Evolutionary conservation across 306 rosid species (phyloP).

Genomic region (Geum urbanum): DNA sequence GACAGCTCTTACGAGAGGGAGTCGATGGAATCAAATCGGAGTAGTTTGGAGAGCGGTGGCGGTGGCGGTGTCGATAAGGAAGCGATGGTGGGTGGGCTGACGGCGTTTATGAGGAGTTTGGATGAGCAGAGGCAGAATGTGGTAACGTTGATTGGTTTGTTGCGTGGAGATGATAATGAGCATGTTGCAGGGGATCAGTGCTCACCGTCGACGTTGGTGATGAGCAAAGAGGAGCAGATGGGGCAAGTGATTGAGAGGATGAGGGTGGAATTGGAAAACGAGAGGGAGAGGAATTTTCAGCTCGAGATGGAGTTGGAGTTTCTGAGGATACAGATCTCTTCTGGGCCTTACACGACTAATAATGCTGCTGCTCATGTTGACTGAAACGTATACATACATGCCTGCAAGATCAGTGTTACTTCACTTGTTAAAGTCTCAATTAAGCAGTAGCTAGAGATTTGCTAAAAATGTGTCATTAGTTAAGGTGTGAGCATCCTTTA

Average conservation of each 20-base stretch:
- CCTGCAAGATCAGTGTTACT: too few relatives aligned
- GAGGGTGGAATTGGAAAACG: slow-evolving; percentile 35
- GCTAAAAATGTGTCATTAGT: too few relatives aligned
- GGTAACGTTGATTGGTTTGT: slow-evolving; percentile 13
- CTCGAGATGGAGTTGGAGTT: slow-evolving; percentile 37
- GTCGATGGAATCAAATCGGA: slow-evolving; percentile 12
- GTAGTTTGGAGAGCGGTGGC: background rate
- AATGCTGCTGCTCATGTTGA: background rate
- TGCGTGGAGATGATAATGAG: slow-evolving; percentile 16
- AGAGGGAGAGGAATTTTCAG: slow-evolving; percentile 26
- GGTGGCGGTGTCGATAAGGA: slow-evolving; percentile 13
- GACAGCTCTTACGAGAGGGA: background rate
- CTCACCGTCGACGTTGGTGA: too few relatives aligned
- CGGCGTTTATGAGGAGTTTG: slow-evolving; percentile 26
- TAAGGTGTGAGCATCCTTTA: too few relatives aligned
- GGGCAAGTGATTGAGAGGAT: slow-evolving; percentile 25
- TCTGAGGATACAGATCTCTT: slow-evolving; percentile 27
- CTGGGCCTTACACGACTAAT: background rate
- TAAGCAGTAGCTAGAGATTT: too few relatives aligned
- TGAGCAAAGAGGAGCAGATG: slow-evolving; percentile 30
- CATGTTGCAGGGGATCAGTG: background rate
- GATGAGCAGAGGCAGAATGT: slow-evolving; percentile 29
- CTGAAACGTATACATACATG: background rate
- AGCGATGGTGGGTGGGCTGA: slow-evolving; percentile 12
- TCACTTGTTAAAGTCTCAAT: too few relatives aligned